Evolutionary conservation across 495 filamentous ascomycete species (phyloP).

Genomic region (Terfezia boudieri): DNA sequence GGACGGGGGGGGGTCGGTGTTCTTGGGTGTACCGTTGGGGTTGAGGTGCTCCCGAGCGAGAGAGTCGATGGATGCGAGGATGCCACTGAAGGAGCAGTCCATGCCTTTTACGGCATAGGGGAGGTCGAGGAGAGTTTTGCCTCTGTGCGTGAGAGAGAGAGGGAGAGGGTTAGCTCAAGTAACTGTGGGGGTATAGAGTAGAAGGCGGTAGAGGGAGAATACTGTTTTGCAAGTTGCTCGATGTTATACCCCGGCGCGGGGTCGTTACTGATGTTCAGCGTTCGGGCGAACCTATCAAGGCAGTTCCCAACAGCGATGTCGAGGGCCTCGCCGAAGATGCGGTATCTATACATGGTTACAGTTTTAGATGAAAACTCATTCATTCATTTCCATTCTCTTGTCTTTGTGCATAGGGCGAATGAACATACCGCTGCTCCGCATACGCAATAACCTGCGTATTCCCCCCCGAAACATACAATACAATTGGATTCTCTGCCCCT

Average conservation of each 20-base stretch:
- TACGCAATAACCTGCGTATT: slow-evolving; percentile 99
- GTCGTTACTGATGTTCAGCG: slow-evolving; percentile 77
- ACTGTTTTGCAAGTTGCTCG: slow-evolving; percentile 78
- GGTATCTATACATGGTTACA: slow-evolving; percentile 30
- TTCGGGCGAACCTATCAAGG: slow-evolving; percentile 83
- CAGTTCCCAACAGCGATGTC: slow-evolving; percentile 97
- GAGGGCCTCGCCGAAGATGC: slow-evolving; percentile 92
- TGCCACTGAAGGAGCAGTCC: slow-evolving; percentile 89
- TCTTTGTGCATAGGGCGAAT: not conserved
- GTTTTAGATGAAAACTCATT: not conserved
- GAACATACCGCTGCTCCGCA: slow-evolving; percentile 40
- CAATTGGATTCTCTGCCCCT: slow-evolving; percentile 72
- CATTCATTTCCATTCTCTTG: not conserved
- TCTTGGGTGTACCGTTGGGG: slow-evolving; percentile 14
- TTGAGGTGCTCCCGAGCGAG: slow-evolving; percentile 35
- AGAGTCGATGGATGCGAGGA: slow-evolving; percentile 58
- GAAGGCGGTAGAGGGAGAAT: not conserved
- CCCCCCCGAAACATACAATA: slow-evolving; percentile 86
- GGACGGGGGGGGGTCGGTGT: slow-evolving; percentile 9
- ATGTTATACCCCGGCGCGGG: slow-evolving; percentile 96
- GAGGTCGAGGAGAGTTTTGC: slow-evolving; percentile 52
- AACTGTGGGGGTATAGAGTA: not conserved
- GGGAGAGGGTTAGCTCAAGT: not conserved
- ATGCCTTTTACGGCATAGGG: slow-evolving; percentile 96
- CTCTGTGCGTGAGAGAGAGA: too few relatives aligned